Base-by-base conservation (phyloP, 140 eudicot species). In the Stevia rebaudiana region DNA sequence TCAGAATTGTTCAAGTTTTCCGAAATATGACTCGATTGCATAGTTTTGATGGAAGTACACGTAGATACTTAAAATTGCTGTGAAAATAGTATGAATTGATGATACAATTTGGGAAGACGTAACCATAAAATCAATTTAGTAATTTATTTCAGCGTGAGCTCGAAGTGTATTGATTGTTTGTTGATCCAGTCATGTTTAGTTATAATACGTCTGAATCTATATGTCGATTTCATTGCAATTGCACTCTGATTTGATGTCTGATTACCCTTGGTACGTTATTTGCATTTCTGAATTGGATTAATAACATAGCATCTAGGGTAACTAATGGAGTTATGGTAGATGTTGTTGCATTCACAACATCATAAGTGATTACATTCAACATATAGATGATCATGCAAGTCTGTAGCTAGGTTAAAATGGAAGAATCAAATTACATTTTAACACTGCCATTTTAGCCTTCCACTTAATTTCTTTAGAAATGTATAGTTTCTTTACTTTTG, bases 21-120 rank as follows among this genome's bases (percentile, higher is more conserved):
- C 16, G 50, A 30, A 69, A 69, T 11, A 56, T 44, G 46, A 58
- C 19, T 21, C 31, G 74, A 69, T 58, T 43, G 67, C 59, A 12
- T 69, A 43, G 13, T 17, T 51, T 51, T 51, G 25, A 67, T 4
- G 51, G 25, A n/a, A 23, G 13, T 67, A 19, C 9, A 35, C 21
- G 35, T 53, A 37, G 55, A 42, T 64, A 28, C 30, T 46, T 64
- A 52, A 30, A 30, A 25, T 6, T 68, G 28, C 10, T 54, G 73
- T 68, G 21, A 11, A 16, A 35, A 17, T 53, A 40, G 40, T 68
- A n/a, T 54, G 8, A 69, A 42, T 22, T 65, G 60, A 36, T 3
- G 4, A 11, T 33, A 19, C 17, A 24, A 28, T 13, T 3, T 12
- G 30, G 36, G 60, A 19, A 28, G 33, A 31, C 16, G 68, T 2